Base-by-base conservation (phyloP, 805 yeast genomes). In the Starmerella davenportii region DNA sequence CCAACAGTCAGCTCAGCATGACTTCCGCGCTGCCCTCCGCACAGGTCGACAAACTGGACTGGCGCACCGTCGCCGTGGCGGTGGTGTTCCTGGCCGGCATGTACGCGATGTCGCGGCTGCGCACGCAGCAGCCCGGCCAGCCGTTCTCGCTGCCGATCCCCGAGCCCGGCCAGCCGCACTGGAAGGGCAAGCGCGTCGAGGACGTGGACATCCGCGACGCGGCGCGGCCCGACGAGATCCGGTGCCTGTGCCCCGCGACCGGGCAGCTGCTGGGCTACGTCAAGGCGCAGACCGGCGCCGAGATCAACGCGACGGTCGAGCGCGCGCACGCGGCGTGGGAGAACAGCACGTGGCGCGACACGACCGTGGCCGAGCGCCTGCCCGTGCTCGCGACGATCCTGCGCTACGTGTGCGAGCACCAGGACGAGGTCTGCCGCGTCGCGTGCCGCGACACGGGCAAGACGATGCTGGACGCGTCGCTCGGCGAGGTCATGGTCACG, bases 401-500 rank as follows among this genome's bases (percentile, higher is more conserved):
- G 45, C 69, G 76, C 41, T 85, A 68, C 56, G 71, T 90, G 39
- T 56, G 79, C 38, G 75, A 74, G 36, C 75, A 90, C 56, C 99
- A 90, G 57, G 85, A 77, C 40, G 72, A 74, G 37, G 70, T 90
- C 35, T 93, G 94, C 3, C 66, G 93, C 35, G 78, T 90, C 7
- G 95, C 96, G 0, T 90, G 96, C 56, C 67, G 98, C 47, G 98
- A 90, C 53, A 78, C 93, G 16, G 99, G 98, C 23, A 90, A 90
- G 56, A 85, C 96, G 1, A 76, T 79, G 76, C 63, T 90, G 31
- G 96, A 90, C 61, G 96, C 96, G 3, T 76, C 90, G 35, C 49
- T 59, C 18, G 95, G 95, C 37, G 95, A 87, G 59, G 81, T 90
- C 35, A 69, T 90, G 72, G 96, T 85, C 14, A 87, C 98, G 0